Conservation (phyloP, 495 filamentous ascomycete genomes). For the Tuber calosporum region DNA sequence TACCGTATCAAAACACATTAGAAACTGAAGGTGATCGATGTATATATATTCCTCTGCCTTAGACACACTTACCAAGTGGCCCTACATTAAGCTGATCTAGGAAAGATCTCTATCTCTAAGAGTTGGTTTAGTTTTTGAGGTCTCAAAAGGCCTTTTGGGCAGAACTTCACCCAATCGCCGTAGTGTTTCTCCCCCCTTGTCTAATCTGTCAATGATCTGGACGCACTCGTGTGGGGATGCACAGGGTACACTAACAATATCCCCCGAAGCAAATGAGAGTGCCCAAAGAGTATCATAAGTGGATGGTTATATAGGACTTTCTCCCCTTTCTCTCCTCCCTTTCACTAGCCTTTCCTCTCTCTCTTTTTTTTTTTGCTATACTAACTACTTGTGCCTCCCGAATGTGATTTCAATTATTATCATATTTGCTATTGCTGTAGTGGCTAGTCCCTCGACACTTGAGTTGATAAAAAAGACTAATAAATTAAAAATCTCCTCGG, state of each 20-base stretch:
- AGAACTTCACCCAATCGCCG: neutral
- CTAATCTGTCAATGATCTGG: neutral
- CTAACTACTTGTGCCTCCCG: no score
- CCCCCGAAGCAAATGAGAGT: no score
- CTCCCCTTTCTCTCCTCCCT: no score
- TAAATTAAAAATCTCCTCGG: no score
- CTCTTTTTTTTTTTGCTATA: no score
- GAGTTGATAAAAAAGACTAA: neutral
- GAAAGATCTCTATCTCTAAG: neutral
- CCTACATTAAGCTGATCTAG: neutral
- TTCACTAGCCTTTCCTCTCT: no score
- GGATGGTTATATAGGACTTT: no score
- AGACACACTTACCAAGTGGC: neutral
- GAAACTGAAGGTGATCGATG: neutral
- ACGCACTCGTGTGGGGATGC: neutral
- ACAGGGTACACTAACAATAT: no score
- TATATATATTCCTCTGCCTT: neutral
- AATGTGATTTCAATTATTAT: neutral
- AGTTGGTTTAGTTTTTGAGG: no score
- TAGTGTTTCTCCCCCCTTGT: neutral
- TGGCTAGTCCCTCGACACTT: neutral
- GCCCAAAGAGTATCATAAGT: no score
- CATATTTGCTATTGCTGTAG: neutral
- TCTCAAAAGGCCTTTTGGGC: neutral
- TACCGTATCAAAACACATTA: neutral